A percentile compares a stretch with the other conserved stretches of the same genome.
phyloP scores from a whole-genome alignment of 768 basidiomycete species.

The Chalciporus chontae region DNA sequence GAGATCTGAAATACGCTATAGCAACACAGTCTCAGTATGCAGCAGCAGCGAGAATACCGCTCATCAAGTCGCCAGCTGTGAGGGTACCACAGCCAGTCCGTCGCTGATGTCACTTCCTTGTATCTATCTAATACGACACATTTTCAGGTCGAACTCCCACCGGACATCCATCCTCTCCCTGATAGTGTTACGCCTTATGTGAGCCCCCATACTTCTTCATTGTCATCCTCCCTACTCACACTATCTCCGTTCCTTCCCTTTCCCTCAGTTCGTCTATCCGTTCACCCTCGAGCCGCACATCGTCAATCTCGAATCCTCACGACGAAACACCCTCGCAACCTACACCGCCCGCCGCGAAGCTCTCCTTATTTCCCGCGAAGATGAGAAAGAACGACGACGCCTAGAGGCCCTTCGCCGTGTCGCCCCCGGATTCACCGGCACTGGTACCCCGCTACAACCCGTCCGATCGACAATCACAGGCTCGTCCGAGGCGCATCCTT shows the following conservation, averaged over 20 bases:
- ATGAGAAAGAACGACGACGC: slow-evolving; percentile 66
- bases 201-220: slow-evolving; percentile 20
- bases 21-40: slow-evolving; percentile 65
- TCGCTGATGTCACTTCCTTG: not conserved
- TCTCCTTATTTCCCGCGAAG: slow-evolving; percentile 65
- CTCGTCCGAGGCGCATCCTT: slow-evolving; percentile 11
- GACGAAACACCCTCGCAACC: slow-evolving; percentile 61
- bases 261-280: slow-evolving; percentile 88
- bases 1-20: slow-evolving; percentile 4
- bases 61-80: slow-evolving; percentile 91
- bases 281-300: slow-evolving; percentile 90
- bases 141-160: slow-evolving; percentile 77
- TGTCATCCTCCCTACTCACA: not conserved
- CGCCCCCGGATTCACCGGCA: slow-evolving; percentile 82
- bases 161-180: slow-evolving; percentile 92
- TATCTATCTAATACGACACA: not conserved
- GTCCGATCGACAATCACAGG: slow-evolving; percentile 11
- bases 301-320: slow-evolving; percentile 69
- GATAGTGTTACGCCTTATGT: slow-evolving; percentile 90
- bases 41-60: slow-evolving; percentile 68
- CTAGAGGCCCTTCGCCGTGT: slow-evolving; percentile 69
- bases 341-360: slow-evolving; percentile 66
- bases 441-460: slow-evolving; percentile 46
- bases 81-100: slow-evolving; percentile 78
- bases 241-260: slow-evolving; percentile 1